phyloP scores from a whole-genome alignment of 306 rosid genomes.

The Dryas octopetala region DNA sequence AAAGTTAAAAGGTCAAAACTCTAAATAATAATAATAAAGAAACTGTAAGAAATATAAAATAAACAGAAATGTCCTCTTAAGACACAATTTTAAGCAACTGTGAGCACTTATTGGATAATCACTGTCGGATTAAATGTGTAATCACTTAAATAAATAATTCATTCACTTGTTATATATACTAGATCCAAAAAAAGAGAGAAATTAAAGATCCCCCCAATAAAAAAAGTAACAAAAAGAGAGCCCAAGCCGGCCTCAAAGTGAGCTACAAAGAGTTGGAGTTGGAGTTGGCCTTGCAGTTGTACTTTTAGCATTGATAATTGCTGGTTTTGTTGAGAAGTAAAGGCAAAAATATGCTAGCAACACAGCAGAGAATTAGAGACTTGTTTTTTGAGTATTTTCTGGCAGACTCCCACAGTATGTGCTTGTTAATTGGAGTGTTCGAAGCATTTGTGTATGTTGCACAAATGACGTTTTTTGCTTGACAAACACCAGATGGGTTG shows the following conservation, averaged over 20 bases:
- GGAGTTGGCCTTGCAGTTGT: conserved; percentile 52
- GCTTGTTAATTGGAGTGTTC: conserved; percentile 41
- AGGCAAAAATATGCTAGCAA: conserved; percentile 30
- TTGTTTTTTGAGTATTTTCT: conserved; percentile 53
- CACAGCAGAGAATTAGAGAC: conserved; percentile 23
- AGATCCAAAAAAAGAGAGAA: too few relatives aligned
- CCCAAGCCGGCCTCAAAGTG: conserved; percentile 39
- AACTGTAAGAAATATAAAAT: too few relatives aligned
- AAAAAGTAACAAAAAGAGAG: conserved; percentile 32
- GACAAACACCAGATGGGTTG: conserved; percentile 52
- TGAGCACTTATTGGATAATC: too few relatives aligned
- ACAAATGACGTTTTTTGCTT: conserved; percentile 57
- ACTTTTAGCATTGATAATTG: conserved; percentile 41
- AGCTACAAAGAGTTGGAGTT: conserved; percentile 51
- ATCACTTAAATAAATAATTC: too few relatives aligned
- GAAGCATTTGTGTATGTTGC: conserved; percentile 58
- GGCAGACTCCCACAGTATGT: conserved; percentile 69
- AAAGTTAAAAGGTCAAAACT: too few relatives aligned
- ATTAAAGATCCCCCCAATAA: too few relatives aligned
- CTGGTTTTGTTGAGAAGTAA: conserved; percentile 48
- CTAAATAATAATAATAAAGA: too few relatives aligned
- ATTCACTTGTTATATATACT: too few relatives aligned
- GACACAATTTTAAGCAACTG: too few relatives aligned
- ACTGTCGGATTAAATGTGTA: too few relatives aligned
- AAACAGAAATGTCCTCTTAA: too few relatives aligned